Base-by-base conservation (phyloP, 192 early-diverging fungal genomes). In the Linnemannia schmuckeri region DNA sequence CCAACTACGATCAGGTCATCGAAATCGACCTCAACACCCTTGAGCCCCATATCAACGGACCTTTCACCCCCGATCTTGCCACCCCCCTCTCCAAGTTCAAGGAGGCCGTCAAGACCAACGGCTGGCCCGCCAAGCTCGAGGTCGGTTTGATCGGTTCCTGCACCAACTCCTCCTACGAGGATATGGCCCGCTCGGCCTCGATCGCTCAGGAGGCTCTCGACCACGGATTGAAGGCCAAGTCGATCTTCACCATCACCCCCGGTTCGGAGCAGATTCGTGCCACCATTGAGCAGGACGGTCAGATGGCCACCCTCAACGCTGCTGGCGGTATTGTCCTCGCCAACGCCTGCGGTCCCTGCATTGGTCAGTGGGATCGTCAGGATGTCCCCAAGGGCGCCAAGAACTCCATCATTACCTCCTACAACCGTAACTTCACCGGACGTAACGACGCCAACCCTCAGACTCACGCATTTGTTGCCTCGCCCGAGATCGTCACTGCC, bases 361-460 rank as follows among this genome's bases (percentile, higher is more conserved):
- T 99, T 88, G 98, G 98, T 82, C 97, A 98, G 91, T 99, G 98
- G 98, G 97, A 98, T 89, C 98, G 98, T 89, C 89, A 96, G 82
- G 98, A 99, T 90, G 92, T 97, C 82, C 94, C 95, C 93, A 98
- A 98, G 94, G 97, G 97, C 87, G 95, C 96, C 72, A 95, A 96
- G 91, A 99, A 99, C 95, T 96, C 97, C 24, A 99, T 99, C 91
- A 93, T 99, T 89, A 99, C 97, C 87, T 98, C 97, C 70, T 99
- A 98, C 93, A 99, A 99, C 95, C 96, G 98, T 90, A 99, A 99
- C 95, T 99, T 99, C 90, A 98, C 97, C 72, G 98, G 96, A 76
- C 97, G 98, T 94, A 99, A 99, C 92, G 98, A 99, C 90, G 96
- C 96, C 86, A 98, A 98, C 95, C 97, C 98, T 54, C 94, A 95